A percentile compares a stretch with the other conserved stretches of the same genome.
Conservation (phyloP, 176 grass and related monocot genomes). For the Bolboschoenus planiculmis region DNA sequence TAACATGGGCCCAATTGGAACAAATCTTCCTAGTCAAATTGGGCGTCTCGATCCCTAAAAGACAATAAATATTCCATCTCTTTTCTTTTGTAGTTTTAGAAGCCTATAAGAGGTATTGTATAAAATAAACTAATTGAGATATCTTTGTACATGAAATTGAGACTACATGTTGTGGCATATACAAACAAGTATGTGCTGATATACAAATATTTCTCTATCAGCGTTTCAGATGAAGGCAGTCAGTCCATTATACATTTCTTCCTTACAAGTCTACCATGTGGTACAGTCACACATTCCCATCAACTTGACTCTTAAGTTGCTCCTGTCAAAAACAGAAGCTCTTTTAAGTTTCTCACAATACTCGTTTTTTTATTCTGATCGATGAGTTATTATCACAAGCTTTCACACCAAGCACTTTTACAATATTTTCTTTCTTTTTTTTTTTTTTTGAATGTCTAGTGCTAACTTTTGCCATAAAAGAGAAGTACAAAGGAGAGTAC, state of each 20-base stretch:
- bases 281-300: not conserved
- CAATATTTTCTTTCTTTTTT: no score
- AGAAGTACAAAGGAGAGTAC: not conserved
- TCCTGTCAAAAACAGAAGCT: slow-evolving; percentile 5
- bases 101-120: not conserved
- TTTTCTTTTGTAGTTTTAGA: not conserved
- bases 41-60: no score
- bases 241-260: not conserved
- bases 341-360: not conserved
- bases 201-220: not conserved
- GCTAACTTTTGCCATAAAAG: not conserved
- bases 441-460: not conserved
- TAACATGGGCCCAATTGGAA: not conserved
- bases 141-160: not conserved
- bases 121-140: not conserved
- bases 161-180: not conserved
- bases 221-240: not conserved
- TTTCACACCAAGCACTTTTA: not conserved
- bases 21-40: not conserved
- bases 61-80: not conserved
- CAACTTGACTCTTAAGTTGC: slow-evolving; percentile 19
- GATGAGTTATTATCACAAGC: not conserved
- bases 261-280: not conserved
- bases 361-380: not conserved
- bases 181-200: not conserved